Evolutionary conservation across 2,329 filamentous ascomycete genomes (phyloP).

Genomic region (Colletotrichum nymphaeae): DNA sequence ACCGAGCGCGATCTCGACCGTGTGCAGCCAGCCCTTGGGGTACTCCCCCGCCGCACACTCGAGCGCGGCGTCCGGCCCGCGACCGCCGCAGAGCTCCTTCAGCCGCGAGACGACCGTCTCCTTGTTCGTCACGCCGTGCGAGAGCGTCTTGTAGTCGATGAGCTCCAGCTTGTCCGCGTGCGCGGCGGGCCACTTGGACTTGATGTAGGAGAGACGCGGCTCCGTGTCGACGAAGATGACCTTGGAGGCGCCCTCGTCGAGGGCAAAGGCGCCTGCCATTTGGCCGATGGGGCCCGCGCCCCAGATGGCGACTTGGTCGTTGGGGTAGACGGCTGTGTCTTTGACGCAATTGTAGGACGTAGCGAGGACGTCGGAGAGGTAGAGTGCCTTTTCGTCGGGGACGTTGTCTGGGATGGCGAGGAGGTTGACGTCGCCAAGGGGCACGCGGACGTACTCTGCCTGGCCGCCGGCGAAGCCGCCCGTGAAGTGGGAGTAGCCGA

Average conservation of each 20-base stretch:
- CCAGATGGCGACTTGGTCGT: conserved; percentile 83
- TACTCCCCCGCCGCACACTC: conserved; percentile 75
- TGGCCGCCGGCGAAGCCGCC: conserved; percentile 91
- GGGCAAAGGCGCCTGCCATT: conserved; percentile 81
- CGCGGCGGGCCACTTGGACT: conserved; percentile 65
- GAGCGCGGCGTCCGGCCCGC: conserved; percentile 79
- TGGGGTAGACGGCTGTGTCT: conserved; percentile 83
- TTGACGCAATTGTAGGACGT: conserved; percentile 87
- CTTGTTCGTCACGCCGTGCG: conserved; percentile 66
- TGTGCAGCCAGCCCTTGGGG: conserved; percentile 70
- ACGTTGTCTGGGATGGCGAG: conserved; percentile 82
- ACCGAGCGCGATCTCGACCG: conserved; percentile 69
- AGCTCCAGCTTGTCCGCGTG: conserved; percentile 69
- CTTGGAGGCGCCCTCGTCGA: conserved; percentile 78
- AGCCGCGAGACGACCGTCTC: conserved; percentile 76
- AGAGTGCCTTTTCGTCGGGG: conserved; percentile 85
- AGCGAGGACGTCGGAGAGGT: conserved; percentile 81
- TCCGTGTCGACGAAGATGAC: conserved; percentile 85
- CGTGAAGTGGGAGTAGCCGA: conserved; percentile 82
- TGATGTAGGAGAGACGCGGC: conserved; percentile 76
- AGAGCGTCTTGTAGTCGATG: conserved; percentile 74
- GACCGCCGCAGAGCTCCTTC: conserved; percentile 78
- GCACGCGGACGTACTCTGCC: conserved; percentile 87
- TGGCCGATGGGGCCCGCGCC: conserved; percentile 90
- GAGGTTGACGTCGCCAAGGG: conserved; percentile 83